Conservation (phyloP, 2,329 filamentous ascomycete genomes). For the Alternaria ventricosa region DNA sequence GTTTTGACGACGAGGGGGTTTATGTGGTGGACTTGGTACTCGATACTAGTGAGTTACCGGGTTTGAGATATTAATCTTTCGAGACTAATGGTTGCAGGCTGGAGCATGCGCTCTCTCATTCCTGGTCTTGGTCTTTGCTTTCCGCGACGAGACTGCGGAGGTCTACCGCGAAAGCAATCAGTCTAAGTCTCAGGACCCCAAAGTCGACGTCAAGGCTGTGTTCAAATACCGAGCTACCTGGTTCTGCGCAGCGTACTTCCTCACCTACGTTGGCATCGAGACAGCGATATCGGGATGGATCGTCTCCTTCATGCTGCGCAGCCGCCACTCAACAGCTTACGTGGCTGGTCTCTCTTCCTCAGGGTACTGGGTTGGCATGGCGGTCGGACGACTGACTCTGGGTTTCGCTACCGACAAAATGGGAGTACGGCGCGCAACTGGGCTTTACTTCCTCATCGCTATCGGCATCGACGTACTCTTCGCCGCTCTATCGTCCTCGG, state of each 20-base stretch:
- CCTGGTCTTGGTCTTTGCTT: conserved; percentile 42
- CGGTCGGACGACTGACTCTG: conserved; percentile 45
- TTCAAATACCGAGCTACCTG: conserved; percentile 48
- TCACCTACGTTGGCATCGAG: conserved; percentile 56
- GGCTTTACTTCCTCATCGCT: conserved; percentile 31
- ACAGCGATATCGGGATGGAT: conserved; percentile 56
- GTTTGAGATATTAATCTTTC: too few relatives aligned
- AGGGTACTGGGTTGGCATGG: conserved; percentile 56
- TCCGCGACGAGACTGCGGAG: conserved; percentile 45
- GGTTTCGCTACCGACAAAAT: conserved; percentile 38
- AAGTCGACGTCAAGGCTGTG: conserved; percentile 23
- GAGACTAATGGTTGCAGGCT: too few relatives aligned
- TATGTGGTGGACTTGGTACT: conserved; percentile 52
- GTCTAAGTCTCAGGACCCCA: conserved; percentile 3
- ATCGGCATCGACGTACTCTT: conserved; percentile 30
- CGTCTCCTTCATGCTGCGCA: conserved; percentile 54
- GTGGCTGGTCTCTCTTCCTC: conserved; percentile 52
- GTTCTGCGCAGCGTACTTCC: conserved; percentile 53
- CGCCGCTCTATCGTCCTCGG: conserved; percentile 18
- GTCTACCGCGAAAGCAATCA: conserved; percentile 40
- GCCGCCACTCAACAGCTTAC: conserved; percentile 47
- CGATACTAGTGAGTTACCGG: too few relatives aligned
- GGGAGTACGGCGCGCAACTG: conserved; percentile 34
- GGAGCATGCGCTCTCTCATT: conserved; percentile 22
- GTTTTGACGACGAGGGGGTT: conserved; percentile 31